Evolutionary conservation across 2,329 filamentous ascomycete species (phyloP).

Genomic region (Elsinoe batatas): DNA sequence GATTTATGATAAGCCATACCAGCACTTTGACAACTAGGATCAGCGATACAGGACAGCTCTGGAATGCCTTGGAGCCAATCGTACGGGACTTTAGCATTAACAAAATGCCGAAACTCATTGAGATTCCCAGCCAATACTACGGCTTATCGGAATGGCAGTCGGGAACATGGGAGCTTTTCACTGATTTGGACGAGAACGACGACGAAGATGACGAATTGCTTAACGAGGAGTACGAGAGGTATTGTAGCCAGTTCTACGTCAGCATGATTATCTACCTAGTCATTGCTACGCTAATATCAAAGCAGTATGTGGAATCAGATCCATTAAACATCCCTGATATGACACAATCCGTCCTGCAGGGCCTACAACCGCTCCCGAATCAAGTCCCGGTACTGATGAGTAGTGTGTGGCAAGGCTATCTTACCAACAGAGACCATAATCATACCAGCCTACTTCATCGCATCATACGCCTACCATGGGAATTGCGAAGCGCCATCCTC

Average conservation of each 20-base stretch:
- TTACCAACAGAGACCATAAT: too few relatives aligned
- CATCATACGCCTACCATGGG: not conserved
- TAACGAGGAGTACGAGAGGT: not conserved
- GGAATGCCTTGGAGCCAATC: not conserved
- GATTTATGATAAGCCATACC: not conserved
- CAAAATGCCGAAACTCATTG: not conserved
- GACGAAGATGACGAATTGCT: not conserved
- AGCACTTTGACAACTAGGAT: not conserved
- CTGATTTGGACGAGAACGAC: not conserved
- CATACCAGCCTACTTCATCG: too few relatives aligned
- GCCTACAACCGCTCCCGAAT: not conserved
- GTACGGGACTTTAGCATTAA: not conserved
- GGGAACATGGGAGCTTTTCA: not conserved
- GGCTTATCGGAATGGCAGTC: not conserved
- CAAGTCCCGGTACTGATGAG: not conserved
- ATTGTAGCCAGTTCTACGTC: not conserved
- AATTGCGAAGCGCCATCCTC: not conserved
- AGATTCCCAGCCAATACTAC: not conserved
- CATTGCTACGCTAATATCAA: too few relatives aligned
- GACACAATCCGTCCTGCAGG: not conserved
- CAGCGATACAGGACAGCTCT: not conserved
- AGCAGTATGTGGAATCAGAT: not conserved
- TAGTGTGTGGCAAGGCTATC: not conserved
- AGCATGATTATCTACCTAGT: too few relatives aligned
- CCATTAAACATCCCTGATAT: not conserved